These are phyloP conservation scores for Leishmania aethiopica DNA, from an alignment of 208 protist genomes.

Conservation along the genomic window DNA sequence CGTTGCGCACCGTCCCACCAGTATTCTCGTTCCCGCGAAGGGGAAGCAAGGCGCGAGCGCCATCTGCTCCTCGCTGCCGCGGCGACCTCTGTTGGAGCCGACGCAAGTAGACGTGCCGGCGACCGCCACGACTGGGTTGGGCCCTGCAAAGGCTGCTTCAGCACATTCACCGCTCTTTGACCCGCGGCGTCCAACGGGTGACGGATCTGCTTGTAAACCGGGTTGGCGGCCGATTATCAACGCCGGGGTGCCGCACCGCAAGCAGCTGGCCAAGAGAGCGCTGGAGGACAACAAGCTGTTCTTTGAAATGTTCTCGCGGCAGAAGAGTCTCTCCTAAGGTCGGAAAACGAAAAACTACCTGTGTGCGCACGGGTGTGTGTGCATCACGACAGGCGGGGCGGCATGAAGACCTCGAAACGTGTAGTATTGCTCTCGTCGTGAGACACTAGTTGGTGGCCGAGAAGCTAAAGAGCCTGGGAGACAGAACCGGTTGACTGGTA, in stretches of 20 bases:
- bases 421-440: neutral
- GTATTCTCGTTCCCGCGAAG: conserved; percentile 16
- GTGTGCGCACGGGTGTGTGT: neutral
- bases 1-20: conserved; percentile 11
- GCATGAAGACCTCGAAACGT: neutral
- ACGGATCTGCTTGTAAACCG: neutral
- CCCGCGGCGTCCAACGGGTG: neutral
- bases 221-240: conserved; percentile 40
- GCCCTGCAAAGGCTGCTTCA: neutral
- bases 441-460: neutral
- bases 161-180: neutral
- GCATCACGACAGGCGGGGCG: neutral
- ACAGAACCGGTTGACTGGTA: neutral
- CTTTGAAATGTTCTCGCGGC: conserved; percentile 18
- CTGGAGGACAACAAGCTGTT: conserved; percentile 80
- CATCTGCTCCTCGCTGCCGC: neutral
- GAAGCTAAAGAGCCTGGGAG: neutral
- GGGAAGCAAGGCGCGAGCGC: neutral
- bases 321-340: conserved; percentile 3
- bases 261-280: conserved; percentile 72
- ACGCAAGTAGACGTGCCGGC: conserved; percentile 4
- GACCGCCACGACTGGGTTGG: neutral
- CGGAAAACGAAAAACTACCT: neutral
- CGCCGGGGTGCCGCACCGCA: conserved; percentile 37
- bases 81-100: conserved; percentile 11